phyloP scores from a whole-genome alignment of 345 rosid species.

The Moringa oleifera region DNA sequence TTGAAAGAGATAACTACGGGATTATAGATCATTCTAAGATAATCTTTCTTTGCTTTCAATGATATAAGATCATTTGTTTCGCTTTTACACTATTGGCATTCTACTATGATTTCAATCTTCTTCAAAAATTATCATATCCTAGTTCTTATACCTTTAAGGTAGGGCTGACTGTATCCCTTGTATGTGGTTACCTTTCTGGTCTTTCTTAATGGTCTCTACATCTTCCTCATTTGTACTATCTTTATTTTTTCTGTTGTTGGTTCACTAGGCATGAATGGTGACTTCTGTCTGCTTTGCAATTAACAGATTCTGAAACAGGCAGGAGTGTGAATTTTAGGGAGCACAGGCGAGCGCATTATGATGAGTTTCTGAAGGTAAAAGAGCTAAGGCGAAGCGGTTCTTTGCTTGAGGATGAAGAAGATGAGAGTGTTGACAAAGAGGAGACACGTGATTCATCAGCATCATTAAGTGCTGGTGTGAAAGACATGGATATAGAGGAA shows the following conservation, averaged over 20 bases:
- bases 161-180: too few relatives aligned
- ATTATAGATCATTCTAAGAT: too few relatives aligned
- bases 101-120: background rate
- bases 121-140: background rate
- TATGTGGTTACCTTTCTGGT: too few relatives aligned
- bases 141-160: background rate
- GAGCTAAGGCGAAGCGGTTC: constrained; percentile 72
- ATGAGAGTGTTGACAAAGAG: constrained; percentile 26
- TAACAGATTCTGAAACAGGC: constrained; percentile 35
- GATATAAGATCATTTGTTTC: too few relatives aligned
- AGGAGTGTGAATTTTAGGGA: constrained; percentile 55
- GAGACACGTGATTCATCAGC: constrained; percentile 34
- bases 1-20: too few relatives aligned
- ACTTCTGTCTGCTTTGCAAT: background rate
- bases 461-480: constrained; percentile 33
- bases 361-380: constrained; percentile 78
- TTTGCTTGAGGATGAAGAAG: constrained; percentile 49
- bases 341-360: constrained; percentile 79
- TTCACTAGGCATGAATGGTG: constrained; percentile 4
- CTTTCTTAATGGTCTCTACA: too few relatives aligned
- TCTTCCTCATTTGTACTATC: background rate
- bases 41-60: too few relatives aligned
- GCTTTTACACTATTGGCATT: background rate
- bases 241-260: background rate
- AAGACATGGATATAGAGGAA: constrained; percentile 41